These are phyloP conservation scores for Wickerhamiella pararugosa DNA, from an alignment of 1,139 yeast genomes.

Conservation along the genomic window DNA sequence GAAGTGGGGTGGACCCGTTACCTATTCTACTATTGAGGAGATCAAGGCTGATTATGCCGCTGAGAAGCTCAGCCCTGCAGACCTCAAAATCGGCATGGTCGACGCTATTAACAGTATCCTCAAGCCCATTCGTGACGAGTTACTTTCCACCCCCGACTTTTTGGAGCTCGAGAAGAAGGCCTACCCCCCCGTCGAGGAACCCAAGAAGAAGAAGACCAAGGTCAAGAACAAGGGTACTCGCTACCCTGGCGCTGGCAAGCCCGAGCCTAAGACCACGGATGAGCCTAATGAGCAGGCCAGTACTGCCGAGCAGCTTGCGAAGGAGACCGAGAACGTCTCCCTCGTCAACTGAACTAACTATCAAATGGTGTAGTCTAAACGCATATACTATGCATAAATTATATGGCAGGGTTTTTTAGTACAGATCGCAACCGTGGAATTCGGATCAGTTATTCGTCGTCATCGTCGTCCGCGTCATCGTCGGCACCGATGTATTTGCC, in stretches of 20 bases:
- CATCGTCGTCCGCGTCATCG: slow-evolving; percentile 21
- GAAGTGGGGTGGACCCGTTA: slow-evolving; percentile 86
- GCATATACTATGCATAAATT: slow-evolving; percentile 2
- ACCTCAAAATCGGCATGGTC: slow-evolving; percentile 82
- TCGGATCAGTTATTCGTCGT: slow-evolving; percentile 18
- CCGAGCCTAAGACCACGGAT: neutral
- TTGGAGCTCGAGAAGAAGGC: slow-evolving; percentile 63
- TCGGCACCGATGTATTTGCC: slow-evolving; percentile 31
- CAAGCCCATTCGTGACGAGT: slow-evolving; percentile 72
- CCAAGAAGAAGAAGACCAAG: slow-evolving; percentile 41
- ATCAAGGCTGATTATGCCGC: slow-evolving; percentile 57
- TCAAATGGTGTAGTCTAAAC: neutral
- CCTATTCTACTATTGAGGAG: slow-evolving; percentile 52
- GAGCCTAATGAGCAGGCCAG: slow-evolving; percentile 6
- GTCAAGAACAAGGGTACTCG: slow-evolving; percentile 75
- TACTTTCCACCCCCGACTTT: slow-evolving; percentile 47
- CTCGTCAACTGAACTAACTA: neutral
- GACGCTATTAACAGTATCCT: slow-evolving; percentile 66
- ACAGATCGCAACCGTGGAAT: neutral
- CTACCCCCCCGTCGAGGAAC: slow-evolving; percentile 61
- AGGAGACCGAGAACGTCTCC: slow-evolving; percentile 1
- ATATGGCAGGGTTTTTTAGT: no score
- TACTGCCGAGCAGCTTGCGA: neutral
- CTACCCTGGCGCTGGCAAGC: slow-evolving; percentile 26
- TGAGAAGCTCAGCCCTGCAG: slow-evolving; percentile 77